Evolutionary conservation across 1,284 basidiomycete genomes (phyloP).

Genomic region (Pascua guehoae): DNA sequence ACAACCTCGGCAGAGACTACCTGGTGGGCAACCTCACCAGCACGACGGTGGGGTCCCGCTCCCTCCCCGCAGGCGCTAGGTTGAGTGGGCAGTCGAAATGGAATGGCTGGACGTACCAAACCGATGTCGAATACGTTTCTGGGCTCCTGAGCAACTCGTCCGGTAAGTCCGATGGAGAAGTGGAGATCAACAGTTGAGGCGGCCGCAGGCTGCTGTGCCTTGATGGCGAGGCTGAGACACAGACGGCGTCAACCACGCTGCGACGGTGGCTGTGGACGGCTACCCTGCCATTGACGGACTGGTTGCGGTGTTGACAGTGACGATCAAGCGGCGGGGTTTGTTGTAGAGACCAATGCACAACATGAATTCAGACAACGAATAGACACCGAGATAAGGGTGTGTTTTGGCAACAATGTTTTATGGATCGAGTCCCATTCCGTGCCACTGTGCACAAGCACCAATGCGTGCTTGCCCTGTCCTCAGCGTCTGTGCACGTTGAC

Average conservation of each 20-base stretch:
- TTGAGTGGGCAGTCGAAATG: slow-evolving; percentile 4
- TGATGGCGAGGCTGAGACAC: background rate
- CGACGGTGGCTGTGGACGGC: slow-evolving; percentile 60
- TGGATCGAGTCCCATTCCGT: too few relatives aligned
- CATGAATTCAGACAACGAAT: too few relatives aligned
- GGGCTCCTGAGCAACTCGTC: slow-evolving; percentile 66
- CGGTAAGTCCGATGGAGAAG: slow-evolving; percentile 20
- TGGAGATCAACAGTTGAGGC: background rate
- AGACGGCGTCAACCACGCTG: slow-evolving; percentile 71
- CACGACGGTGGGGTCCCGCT: slow-evolving; percentile 57
- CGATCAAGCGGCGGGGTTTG: slow-evolving; percentile 50
- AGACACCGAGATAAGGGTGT: too few relatives aligned
- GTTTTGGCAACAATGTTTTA: too few relatives aligned
- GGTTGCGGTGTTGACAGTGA: slow-evolving; percentile 73
- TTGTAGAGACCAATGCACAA: background rate
- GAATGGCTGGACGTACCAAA: slow-evolving; percentile 64
- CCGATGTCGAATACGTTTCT: slow-evolving; percentile 62
- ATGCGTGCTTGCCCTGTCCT: too few relatives aligned
- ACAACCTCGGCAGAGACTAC: slow-evolving; percentile 68
- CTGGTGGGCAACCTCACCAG: slow-evolving; percentile 70
- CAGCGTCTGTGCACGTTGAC: too few relatives aligned
- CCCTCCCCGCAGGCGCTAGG: slow-evolving; percentile 30
- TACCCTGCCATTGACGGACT: slow-evolving; percentile 74
- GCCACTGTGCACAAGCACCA: too few relatives aligned
- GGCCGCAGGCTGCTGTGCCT: background rate